Evolutionary conservation across 192 early-diverging fungal genomes (phyloP).

Genomic region (Pilaira anomala): DNA sequence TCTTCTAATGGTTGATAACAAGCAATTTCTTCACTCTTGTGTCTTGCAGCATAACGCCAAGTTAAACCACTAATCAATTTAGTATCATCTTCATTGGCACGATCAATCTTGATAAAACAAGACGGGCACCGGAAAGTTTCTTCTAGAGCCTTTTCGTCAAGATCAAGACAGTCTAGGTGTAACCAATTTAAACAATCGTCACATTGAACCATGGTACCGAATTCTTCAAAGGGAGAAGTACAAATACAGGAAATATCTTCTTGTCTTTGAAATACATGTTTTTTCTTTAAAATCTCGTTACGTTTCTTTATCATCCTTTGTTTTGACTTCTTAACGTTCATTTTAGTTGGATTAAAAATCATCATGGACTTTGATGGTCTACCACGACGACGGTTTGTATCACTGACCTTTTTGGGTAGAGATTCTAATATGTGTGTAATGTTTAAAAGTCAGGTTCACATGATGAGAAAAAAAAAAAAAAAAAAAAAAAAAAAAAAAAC

Average conservation of each 20-base stretch:
- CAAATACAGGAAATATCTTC: constrained; percentile 49
- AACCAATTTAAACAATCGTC: constrained; percentile 70
- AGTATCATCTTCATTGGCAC: background rate
- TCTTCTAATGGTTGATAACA: constrained; percentile 3
- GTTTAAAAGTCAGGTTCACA: background rate
- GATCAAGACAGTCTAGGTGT: constrained; percentile 64
- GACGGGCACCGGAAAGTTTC: constrained; percentile 61
- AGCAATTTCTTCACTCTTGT: constrained; percentile 23
- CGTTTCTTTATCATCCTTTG: constrained; percentile 3
- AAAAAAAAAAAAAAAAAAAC: constrained; percentile 8
- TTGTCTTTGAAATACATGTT: constrained; percentile 4
- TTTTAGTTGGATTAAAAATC: too few species aligned
- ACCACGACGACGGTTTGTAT: constrained; percentile 5
- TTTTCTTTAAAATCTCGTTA: background rate
- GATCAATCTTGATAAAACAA: constrained; percentile 15
- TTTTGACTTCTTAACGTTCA: too few species aligned
- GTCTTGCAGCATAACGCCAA: constrained; percentile 32
- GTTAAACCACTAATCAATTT: constrained; percentile 11
- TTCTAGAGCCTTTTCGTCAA: constrained; percentile 54
- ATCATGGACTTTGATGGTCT: constrained; percentile 9
- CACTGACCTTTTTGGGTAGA: too few species aligned
- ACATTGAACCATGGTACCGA: constrained; percentile 70
- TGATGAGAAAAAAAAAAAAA: constrained; percentile 8
- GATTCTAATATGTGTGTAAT: background rate
- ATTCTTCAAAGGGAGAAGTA: constrained; percentile 39